Percentiles rank a stretch among this genome's conserved stretches.
These are phyloP conservation scores for Herpetomonas samuelpessoai DNA, from an alignment of 208 protist genomes.

Conservation along the genomic window DNA sequence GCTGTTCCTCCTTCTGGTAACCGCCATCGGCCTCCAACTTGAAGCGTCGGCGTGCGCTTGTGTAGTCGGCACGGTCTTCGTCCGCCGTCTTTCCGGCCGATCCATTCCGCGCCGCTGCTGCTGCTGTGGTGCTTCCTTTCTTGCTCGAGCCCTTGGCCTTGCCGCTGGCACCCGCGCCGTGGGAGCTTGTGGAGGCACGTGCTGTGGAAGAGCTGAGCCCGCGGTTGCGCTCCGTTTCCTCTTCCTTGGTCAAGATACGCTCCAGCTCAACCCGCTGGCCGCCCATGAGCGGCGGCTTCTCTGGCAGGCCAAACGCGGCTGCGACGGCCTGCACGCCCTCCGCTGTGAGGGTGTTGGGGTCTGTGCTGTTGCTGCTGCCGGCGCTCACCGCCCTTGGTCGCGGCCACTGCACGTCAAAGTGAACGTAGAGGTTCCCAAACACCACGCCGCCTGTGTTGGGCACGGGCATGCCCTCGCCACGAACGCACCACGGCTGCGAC, in stretches of 20 bases:
- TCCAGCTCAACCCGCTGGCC: conserved; percentile 65
- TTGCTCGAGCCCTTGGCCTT: no score
- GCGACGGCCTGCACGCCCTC: conserved; percentile 37
- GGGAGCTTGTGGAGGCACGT: no score
- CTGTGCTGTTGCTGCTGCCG: background rate
- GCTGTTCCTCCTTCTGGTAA: conserved; percentile 6
- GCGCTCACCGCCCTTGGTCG: no score
- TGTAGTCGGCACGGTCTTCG: background rate
- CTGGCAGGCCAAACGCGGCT: conserved; percentile 29
- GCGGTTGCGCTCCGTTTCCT: conserved; percentile 7
- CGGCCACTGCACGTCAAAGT: conserved; percentile 89
- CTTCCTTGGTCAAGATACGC: conserved; percentile 19
- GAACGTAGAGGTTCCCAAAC: conserved; percentile 77
- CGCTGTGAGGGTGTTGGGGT: conserved; percentile 16
- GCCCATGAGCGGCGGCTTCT: conserved; percentile 36
- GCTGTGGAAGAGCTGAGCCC: background rate
- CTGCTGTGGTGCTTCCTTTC: conserved; percentile 12
- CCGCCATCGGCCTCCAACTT: background rate
- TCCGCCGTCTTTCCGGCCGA: no score
- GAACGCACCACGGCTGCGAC: conserved; percentile 62
- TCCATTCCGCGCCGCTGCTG: conserved; percentile 4
- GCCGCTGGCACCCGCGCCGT: no score
- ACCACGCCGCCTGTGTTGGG: conserved; percentile 69
- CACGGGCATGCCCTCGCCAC: conserved; percentile 89
- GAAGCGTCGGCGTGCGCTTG: background rate